These are phyloP conservation scores for Aspergillus intermedius DNA, from an alignment of 2,329 filamentous ascomycete genomes.

Conservation along the genomic window DNA sequence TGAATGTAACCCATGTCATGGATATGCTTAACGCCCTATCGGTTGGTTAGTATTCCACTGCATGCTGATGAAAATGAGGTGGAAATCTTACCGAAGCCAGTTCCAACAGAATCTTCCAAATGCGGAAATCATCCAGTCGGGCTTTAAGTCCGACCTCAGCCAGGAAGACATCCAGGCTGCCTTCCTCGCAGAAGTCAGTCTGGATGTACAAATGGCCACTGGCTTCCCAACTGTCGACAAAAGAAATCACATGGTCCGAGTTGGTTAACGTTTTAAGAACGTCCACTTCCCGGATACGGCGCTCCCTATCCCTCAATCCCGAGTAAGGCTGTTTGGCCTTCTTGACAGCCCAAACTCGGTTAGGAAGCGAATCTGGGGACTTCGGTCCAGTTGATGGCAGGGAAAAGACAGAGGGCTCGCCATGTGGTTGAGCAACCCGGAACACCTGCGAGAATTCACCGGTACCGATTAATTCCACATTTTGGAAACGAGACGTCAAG, in stretches of 20 bases:
- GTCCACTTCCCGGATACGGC: conserved; percentile 76
- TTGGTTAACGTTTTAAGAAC: conserved; percentile 70
- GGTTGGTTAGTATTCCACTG: conserved; percentile 8
- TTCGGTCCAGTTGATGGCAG: conserved; percentile 43
- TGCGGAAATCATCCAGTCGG: conserved; percentile 89
- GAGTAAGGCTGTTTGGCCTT: conserved; percentile 77
- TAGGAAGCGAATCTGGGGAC: conserved; percentile 49
- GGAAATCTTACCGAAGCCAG: conserved; percentile 62
- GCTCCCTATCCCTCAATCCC: conserved; percentile 71
- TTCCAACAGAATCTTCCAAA: conserved; percentile 96
- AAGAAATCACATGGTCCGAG: conserved; percentile 77
- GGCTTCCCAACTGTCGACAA: conserved; percentile 82
- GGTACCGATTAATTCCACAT: conserved; percentile 71
- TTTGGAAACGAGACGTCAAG: conserved; percentile 69
- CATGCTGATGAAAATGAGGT: neutral
- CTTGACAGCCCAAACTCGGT: conserved; percentile 81
- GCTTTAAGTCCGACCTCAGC: conserved; percentile 75
- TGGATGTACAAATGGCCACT: conserved; percentile 87
- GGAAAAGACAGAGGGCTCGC: conserved; percentile 37
- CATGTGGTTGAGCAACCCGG: conserved; percentile 54
- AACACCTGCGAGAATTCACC: conserved; percentile 95
- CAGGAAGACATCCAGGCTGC: conserved; percentile 80
- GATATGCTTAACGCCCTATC: conserved; percentile 78
- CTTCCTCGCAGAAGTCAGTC: conserved; percentile 94
- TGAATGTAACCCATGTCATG: conserved; percentile 79